Conservation (phyloP, 2,329 filamentous ascomycete genomes). For the Nothomitra cinnamomea region DNA sequence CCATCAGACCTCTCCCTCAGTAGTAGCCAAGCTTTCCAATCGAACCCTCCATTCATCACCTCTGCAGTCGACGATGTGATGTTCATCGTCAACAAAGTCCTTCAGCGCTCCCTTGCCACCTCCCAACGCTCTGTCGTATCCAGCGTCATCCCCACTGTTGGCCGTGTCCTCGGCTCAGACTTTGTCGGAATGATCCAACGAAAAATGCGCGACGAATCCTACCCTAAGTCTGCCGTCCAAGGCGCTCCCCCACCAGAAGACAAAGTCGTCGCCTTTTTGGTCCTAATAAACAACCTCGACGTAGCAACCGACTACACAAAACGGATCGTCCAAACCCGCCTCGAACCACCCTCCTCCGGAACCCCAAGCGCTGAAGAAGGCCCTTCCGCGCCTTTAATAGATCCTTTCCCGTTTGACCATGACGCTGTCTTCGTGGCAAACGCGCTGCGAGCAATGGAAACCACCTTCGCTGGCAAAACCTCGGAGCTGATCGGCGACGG, state of each 20-base stretch:
- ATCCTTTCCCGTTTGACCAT: constrained; percentile 64
- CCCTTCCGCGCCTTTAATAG: constrained; percentile 27
- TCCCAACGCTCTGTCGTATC: constrained; percentile 64
- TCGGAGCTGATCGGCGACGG: constrained; percentile 71
- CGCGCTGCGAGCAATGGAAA: constrained; percentile 50
- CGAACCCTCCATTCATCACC: constrained; percentile 78
- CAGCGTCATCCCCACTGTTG: constrained; percentile 61
- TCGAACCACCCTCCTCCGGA: constrained; percentile 29
- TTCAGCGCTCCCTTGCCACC: constrained; percentile 74
- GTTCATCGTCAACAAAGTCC: constrained; percentile 92
- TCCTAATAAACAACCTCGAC: constrained; percentile 91
- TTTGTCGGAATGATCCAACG: constrained; percentile 95
- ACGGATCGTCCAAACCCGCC: constrained; percentile 60
- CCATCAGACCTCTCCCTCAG: constrained; percentile 66
- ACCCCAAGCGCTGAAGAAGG: constrained; percentile 21
- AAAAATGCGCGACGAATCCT: constrained; percentile 93
- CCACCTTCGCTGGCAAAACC: constrained; percentile 59
- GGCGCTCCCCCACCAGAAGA: constrained; percentile 76
- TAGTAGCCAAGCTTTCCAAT: constrained; percentile 50
- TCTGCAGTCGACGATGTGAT: constrained; percentile 96
- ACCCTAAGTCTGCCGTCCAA: constrained; percentile 62
- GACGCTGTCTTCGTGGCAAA: constrained; percentile 55
- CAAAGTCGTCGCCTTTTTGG: constrained; percentile 73
- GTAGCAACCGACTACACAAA: constrained; percentile 79
- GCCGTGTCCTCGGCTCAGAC: constrained; percentile 67